Evolutionary conservation across 331 rosid species (phyloP).

Genomic region (Malus hybrid): DNA sequence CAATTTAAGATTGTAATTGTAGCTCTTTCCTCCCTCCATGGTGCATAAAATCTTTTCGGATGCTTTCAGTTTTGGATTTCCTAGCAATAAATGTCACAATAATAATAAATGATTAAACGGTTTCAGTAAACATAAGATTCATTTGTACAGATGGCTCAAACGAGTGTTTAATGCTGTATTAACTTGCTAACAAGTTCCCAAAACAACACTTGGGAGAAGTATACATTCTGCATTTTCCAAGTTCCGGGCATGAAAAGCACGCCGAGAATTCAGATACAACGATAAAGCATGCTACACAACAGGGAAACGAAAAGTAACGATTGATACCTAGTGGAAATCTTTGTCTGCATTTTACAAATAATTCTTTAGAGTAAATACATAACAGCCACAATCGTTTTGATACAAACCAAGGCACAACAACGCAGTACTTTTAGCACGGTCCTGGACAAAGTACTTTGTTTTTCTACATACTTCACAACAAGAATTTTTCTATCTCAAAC

Average conservation of each 20-base stretch:
- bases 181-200: background rate
- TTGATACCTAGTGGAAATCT: background rate
- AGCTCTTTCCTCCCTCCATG: background rate
- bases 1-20: background rate
- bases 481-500: conserved; percentile 52
- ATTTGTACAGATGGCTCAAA: background rate
- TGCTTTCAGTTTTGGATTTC: background rate
- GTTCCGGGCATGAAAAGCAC: background rate
- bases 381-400: background rate
- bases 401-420: conserved; percentile 13
- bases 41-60: no score
- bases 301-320: background rate
- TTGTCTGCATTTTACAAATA: conserved; percentile 13
- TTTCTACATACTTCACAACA: conserved; percentile 16
- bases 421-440: background rate
- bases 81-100: no score
- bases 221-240: background rate
- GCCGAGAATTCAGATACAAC: background rate
- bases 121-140: background rate
- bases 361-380: conserved; percentile 9
- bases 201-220: background rate
- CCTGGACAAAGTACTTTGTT: conserved; percentile 17
- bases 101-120: no score
- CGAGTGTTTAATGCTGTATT: background rate
- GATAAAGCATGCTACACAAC: background rate